Percentiles rank a stretch among this genome's conserved stretches.
Conservation (phyloP, 176 grass and related monocot genomes). For the Oryza glaberrima region DNA sequence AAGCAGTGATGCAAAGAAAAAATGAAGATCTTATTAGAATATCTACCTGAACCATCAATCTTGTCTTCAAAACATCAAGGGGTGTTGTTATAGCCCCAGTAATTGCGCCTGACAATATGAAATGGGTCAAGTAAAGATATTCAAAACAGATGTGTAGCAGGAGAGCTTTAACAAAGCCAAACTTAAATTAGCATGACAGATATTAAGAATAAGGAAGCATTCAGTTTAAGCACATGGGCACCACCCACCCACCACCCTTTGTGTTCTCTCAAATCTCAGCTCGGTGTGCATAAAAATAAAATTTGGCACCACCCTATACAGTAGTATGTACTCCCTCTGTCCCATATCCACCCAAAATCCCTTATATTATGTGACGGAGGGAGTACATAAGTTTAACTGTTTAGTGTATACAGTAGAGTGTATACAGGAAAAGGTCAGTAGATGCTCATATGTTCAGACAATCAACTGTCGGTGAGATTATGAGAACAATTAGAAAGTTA, state of each 20-base stretch:
- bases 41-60: constrained; percentile 89
- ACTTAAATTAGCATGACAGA: background rate
- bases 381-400: background rate
- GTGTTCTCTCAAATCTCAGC: background rate
- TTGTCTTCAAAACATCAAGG: constrained; percentile 88
- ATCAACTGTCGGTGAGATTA: background rate
- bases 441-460: background rate
- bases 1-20: background rate
- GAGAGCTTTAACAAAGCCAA: background rate
- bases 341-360: too few species aligned
- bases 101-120: constrained; percentile 60
- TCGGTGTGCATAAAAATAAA: background rate
- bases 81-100: constrained; percentile 85
- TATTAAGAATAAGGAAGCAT: background rate
- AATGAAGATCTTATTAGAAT: constrained; percentile 19
- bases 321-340: background rate
- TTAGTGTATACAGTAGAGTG: background rate
- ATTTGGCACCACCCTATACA: background rate
- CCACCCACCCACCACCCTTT: background rate
- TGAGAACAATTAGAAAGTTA: background rate
- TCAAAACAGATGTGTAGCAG: background rate
- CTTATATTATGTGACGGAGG: too few species aligned
- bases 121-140: background rate
- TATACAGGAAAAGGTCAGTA: background rate
- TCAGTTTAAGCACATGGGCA: background rate